These are phyloP conservation scores for Globisporangium recalcitrans DNA, from an alignment of 352 stramenopile species.

Conservation along the genomic window DNA sequence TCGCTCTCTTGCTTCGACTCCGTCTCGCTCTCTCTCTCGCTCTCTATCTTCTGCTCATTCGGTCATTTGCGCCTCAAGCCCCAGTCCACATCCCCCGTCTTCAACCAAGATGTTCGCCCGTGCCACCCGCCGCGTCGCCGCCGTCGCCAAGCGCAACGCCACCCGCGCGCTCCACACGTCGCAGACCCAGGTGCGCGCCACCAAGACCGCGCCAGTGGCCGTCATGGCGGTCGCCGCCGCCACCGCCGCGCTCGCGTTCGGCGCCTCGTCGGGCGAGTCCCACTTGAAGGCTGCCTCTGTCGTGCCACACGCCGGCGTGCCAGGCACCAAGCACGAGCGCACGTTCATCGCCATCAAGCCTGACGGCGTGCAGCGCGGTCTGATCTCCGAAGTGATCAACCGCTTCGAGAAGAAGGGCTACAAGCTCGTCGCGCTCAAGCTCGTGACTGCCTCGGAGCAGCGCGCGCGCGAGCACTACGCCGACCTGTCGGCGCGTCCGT, in stretches of 20 bases:
- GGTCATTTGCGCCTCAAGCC: conserved; percentile 23
- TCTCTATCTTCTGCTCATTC: conserved; percentile 20
- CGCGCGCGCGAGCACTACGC: conserved; percentile 92
- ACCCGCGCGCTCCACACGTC: conserved; percentile 50
- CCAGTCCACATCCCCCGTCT: not conserved
- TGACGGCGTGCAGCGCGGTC: conserved; percentile 90
- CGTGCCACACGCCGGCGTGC: conserved; percentile 69
- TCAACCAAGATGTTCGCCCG: conserved; percentile 56
- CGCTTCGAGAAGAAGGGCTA: conserved; percentile 96
- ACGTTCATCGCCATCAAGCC: conserved; percentile 96
- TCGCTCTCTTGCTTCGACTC: conserved; percentile 5
- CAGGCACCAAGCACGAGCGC: conserved; percentile 90
- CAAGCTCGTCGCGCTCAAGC: conserved; percentile 93
- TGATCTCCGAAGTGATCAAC: conserved; percentile 93
- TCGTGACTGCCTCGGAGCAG: conserved; percentile 90
- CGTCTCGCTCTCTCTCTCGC: not conserved
- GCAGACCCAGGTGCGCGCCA: conserved; percentile 27
- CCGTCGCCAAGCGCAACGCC: conserved; percentile 53
- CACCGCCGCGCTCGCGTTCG: conserved; percentile 46
- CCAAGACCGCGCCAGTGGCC: conserved; percentile 29
- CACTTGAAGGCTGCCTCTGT: conserved; percentile 41
- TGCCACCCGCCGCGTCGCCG: conserved; percentile 57
- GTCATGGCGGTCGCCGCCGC: conserved; percentile 33
- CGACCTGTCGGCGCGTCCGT: conserved; percentile 89
- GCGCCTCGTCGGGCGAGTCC: conserved; percentile 27